These are phyloP conservation scores for Pholiota molesta DNA, from an alignment of 768 basidiomycete species.

Conservation along the genomic window DNA sequence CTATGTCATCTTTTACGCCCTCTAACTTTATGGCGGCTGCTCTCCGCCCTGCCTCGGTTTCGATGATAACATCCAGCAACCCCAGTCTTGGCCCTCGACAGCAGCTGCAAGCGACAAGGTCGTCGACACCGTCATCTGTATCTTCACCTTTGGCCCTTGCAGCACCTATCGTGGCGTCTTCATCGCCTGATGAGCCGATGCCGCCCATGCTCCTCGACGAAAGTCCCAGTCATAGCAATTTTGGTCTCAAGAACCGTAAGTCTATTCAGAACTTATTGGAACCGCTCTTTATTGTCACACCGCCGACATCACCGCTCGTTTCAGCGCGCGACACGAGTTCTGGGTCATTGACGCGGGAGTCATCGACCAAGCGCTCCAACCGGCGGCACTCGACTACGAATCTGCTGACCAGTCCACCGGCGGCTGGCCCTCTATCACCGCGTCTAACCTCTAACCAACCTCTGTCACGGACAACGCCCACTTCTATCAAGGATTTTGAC, in stretches of 20 bases:
- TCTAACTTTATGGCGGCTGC: conserved; percentile 35
- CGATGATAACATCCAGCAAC: conserved; percentile 30
- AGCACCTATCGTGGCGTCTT: conserved; percentile 77
- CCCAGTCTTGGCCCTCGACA: conserved; percentile 41
- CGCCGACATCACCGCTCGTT: conserved; percentile 75
- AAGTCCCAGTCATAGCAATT: conserved; percentile 23
- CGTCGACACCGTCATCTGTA: conserved; percentile 87
- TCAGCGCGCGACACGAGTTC: conserved; percentile 39
- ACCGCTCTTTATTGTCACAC: conserved; percentile 70
- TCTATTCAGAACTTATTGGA: conserved; percentile 67
- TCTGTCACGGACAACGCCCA: conserved; percentile 75
- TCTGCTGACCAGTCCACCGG: conserved; percentile 62
- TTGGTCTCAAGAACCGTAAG: conserved; percentile 63
- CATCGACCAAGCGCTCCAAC: conserved; percentile 57
- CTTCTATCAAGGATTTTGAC: conserved; percentile 98
- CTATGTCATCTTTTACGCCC: conserved; percentile 62
- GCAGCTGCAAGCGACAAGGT: conserved; percentile 65
- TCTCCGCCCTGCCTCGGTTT: conserved; percentile 28
- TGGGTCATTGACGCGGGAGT: conserved; percentile 42
- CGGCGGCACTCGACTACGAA: conserved; percentile 77
- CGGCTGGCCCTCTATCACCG: conserved; percentile 79
- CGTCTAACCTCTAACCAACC: conserved; percentile 81
- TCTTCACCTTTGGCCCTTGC: conserved; percentile 87
- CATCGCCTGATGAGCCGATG: conserved; percentile 59
- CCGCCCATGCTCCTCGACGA: conserved; percentile 74